These are phyloP conservation scores for Phlebiopsis gigantea DNA, from an alignment of 768 basidiomycete genomes.

Conservation along the genomic window DNA sequence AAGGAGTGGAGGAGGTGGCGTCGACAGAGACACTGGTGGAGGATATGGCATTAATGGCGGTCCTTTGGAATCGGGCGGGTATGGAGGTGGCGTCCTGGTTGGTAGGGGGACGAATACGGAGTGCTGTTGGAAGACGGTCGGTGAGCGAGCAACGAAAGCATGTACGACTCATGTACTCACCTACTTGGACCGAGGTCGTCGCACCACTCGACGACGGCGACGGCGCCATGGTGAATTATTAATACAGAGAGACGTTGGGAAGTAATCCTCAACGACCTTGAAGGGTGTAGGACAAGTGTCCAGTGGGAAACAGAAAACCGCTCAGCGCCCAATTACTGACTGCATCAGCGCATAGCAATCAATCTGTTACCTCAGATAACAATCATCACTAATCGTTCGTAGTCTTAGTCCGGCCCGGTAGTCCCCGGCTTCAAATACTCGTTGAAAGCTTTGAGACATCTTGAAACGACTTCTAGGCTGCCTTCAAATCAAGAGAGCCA, in stretches of 20 bases:
- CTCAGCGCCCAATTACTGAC: background rate
- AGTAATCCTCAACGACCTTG: conserved; percentile 21
- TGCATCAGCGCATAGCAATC: background rate
- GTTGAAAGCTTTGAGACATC: background rate
- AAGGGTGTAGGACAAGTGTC: conserved; percentile 15
- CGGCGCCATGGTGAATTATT: conserved; percentile 57
- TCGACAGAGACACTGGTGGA: conserved; percentile 82
- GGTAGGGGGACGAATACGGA: conserved; percentile 88
- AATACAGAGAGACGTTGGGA: conserved; percentile 20
- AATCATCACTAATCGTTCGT: background rate
- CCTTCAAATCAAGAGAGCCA: background rate
- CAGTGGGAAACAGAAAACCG: conserved; percentile 15
- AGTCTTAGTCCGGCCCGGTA: background rate
- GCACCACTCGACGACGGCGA: conserved; percentile 55
- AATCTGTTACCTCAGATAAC: background rate
- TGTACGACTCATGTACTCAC: conserved; percentile 41
- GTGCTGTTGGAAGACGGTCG: conserved; percentile 35
- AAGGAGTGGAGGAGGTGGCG: conserved; percentile 46
- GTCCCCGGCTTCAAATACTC: background rate
- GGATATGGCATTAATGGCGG: conserved; percentile 75
- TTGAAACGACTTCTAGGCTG: background rate
- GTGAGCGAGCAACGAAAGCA: background rate
- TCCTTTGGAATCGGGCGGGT: conserved; percentile 90
- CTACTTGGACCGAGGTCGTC: conserved; percentile 92
- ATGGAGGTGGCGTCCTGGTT: conserved; percentile 79